These are phyloP conservation scores for Heracleum sosnowskyi DNA, from an alignment of 129 eudicot genomes.

Conservation along the genomic window DNA sequence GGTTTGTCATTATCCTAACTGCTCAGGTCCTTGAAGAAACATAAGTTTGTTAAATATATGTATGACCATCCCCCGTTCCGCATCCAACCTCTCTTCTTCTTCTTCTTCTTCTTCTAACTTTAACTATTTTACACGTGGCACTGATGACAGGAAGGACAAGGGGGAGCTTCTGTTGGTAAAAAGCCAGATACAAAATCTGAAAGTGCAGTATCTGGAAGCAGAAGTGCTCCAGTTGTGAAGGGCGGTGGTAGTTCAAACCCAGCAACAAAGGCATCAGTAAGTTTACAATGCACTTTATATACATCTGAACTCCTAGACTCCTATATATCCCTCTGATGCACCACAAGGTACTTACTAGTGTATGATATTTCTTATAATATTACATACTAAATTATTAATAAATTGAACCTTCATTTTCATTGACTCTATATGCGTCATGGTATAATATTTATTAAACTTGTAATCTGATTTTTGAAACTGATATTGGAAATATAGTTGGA, in stretches of 20 bases:
- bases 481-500: background rate
- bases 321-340: background rate
- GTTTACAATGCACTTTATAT: constrained; percentile 8
- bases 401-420: too few relatives aligned
- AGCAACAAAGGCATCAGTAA: constrained; percentile 59
- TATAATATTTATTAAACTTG: background rate
- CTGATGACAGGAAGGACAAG: constrained; percentile 15
- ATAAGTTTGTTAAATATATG: background rate
- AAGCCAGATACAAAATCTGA: constrained; percentile 52
- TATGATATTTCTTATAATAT: background rate
- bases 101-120: background rate
- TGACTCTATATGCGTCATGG: too few relatives aligned
- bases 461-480: background rate
- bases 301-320: background rate
- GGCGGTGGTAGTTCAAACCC: constrained; percentile 31
- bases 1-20: constrained; percentile 28
- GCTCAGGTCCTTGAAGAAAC: background rate
- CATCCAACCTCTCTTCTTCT: background rate
- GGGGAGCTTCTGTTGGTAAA: constrained; percentile 5
- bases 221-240: constrained; percentile 28
- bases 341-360: background rate
- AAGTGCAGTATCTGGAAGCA: constrained; percentile 28
- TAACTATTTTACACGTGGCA: too few relatives aligned
- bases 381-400: background rate
- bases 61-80: background rate